Evolutionary conservation across 371 early-diverging fungal genomes (phyloP).

Genomic region (Saksenaea vasiformis): DNA sequence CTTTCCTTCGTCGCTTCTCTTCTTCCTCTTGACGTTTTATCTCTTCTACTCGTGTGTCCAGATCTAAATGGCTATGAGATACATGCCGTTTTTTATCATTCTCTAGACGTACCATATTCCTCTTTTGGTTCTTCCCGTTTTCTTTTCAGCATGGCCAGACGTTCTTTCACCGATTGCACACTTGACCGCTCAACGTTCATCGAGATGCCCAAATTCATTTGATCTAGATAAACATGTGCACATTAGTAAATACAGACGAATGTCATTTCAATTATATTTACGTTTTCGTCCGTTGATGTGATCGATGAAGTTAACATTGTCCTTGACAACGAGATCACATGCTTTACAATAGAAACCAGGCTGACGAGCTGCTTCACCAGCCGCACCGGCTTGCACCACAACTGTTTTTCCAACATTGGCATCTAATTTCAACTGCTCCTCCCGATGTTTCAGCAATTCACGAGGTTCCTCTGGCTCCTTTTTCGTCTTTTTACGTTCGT

Average conservation of each 20-base stretch:
- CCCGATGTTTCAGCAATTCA: conserved; percentile 36
- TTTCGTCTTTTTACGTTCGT: conserved; percentile 39
- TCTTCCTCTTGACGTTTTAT: conserved; percentile 55
- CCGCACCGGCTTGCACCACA: conserved; percentile 67
- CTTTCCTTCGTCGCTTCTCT: conserved; percentile 46
- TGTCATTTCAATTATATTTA: conserved; percentile 30
- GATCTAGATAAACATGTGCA: conserved; percentile 25
- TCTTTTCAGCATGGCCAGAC: conserved; percentile 56
- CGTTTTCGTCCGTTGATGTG: conserved; percentile 91
- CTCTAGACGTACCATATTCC: conserved; percentile 51
- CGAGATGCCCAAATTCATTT: conserved; percentile 65
- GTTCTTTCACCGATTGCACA: conserved; percentile 53
- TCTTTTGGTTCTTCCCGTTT: conserved; percentile 53
- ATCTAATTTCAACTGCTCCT: conserved; percentile 68
- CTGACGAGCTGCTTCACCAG: conserved; percentile 58
- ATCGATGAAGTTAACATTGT: conserved; percentile 84
- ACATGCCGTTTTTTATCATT: too few relatives aligned
- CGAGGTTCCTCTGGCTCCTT: conserved; percentile 28
- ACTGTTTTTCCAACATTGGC: conserved; percentile 81
- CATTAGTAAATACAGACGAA: background rate
- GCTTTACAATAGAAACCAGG: conserved; percentile 92
- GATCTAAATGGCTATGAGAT: conserved; percentile 32
- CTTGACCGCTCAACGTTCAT: conserved; percentile 75
- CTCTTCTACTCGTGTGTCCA: conserved; percentile 55
- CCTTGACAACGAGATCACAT: conserved; percentile 87